phyloP scores from a whole-genome alignment of 2,329 filamentous ascomycete species.

The Penicillium expansum region DNA sequence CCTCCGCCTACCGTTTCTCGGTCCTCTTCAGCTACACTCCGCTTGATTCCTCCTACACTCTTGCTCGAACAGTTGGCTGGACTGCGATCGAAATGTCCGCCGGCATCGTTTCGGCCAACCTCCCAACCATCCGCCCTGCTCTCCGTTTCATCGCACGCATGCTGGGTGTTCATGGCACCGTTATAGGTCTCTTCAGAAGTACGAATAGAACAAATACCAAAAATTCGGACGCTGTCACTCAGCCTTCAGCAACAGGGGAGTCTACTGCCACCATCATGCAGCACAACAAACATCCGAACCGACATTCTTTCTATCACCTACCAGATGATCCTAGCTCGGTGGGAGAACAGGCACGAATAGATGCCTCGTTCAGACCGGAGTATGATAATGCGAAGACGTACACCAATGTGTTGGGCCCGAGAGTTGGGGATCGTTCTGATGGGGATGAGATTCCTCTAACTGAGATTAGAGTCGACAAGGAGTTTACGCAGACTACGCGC shows the following conservation, averaged over 20 bases:
- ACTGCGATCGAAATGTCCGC: constrained; percentile 32
- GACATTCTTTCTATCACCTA: neutral
- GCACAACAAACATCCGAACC: neutral
- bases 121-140: constrained; percentile 28
- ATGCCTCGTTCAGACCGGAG: neutral
- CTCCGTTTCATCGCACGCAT: constrained; percentile 20
- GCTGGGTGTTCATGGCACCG: neutral
- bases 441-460: neutral
- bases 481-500: neutral
- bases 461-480: neutral
- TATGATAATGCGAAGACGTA: neutral
- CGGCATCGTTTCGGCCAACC: constrained; percentile 29
- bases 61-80: constrained; percentile 30
- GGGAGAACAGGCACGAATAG: neutral
- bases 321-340: neutral
- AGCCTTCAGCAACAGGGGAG: neutral
- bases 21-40: neutral
- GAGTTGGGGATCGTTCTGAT: neutral
- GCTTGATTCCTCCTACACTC: constrained; percentile 25
- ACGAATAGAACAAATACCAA: neutral
- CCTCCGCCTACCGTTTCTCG: neutral
- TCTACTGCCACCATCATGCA: neutral
- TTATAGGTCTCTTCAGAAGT: neutral
- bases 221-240: neutral
- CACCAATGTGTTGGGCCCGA: neutral